Evolutionary conservation across 2,329 filamentous ascomycete genomes (phyloP).

Genomic region (Didymella sp.): DNA sequence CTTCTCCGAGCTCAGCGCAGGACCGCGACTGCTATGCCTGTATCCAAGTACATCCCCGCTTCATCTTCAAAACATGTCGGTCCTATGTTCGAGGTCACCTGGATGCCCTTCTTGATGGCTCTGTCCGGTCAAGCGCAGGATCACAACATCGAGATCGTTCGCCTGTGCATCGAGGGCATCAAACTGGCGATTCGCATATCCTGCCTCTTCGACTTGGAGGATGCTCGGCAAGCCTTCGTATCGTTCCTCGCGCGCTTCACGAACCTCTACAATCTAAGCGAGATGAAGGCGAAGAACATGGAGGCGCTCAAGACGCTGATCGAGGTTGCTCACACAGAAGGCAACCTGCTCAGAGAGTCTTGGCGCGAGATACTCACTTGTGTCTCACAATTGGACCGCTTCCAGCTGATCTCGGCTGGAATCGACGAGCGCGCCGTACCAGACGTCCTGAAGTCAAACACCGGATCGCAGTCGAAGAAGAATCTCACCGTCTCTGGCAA

Average conservation of each 20-base stretch:
- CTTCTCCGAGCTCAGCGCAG: conserved; percentile 87
- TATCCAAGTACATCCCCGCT: conserved; percentile 82
- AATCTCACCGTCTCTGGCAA: conserved; percentile 69
- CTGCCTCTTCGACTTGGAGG: conserved; percentile 90
- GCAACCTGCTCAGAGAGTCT: conserved; percentile 84
- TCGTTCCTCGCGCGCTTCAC: conserved; percentile 91
- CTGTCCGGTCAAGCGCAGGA: conserved; percentile 94
- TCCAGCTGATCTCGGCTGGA: conserved; percentile 93
- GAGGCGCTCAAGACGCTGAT: conserved; percentile 91
- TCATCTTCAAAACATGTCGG: conserved; percentile 94
- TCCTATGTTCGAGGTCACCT: conserved; percentile 98
- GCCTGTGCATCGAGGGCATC: conserved; percentile 92
- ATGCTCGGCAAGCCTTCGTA: conserved; percentile 93
- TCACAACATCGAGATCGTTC: conserved; percentile 90
- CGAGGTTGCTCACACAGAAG: conserved; percentile 91
- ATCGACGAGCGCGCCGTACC: conserved; percentile 92
- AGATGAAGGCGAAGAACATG: conserved; percentile 95
- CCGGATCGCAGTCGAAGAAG: conserved; percentile 68
- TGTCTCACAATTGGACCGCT: conserved; percentile 91
- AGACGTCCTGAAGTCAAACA: conserved; percentile 80
- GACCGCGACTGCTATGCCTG: conserved; percentile 73
- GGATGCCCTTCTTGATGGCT: conserved; percentile 98
- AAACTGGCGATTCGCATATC: conserved; percentile 92
- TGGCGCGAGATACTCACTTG: conserved; percentile 97
- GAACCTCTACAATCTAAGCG: conserved; percentile 92